Evolutionary conservation across 2,329 filamentous ascomycete species (phyloP).

Genomic region (Lecanosticta acicola): DNA sequence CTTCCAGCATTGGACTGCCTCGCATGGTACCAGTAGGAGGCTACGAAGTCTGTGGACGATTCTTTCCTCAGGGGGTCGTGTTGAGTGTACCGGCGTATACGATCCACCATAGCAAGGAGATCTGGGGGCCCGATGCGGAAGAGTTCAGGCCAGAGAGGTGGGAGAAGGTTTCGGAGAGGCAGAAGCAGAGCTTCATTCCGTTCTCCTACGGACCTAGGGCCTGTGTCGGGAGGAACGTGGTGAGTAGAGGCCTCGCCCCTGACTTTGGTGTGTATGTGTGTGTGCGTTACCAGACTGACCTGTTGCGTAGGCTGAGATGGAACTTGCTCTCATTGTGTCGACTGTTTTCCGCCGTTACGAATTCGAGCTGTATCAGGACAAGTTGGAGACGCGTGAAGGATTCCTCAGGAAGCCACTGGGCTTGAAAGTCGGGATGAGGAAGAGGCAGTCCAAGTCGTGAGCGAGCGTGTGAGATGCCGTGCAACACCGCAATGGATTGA

Average conservation of each 20-base stretch:
- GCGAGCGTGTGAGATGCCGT: no score
- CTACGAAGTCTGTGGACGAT: conserved; percentile 58
- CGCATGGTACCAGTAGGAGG: conserved; percentile 65
- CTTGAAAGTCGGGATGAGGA: conserved; percentile 26
- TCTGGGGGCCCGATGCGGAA: conserved; percentile 39
- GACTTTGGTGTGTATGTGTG: no score
- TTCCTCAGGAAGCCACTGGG: conserved; percentile 33
- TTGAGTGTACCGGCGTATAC: conserved; percentile 39
- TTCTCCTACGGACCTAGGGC: conserved; percentile 40
- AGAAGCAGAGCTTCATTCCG: conserved; percentile 37
- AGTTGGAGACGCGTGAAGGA: conserved; percentile 32
- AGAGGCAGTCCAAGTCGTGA: conserved; percentile 9
- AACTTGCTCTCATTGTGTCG: conserved; percentile 37
- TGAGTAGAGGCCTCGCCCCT: no score
- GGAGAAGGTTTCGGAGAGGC: conserved; percentile 36
- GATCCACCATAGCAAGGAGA: conserved; percentile 37
- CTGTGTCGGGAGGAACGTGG: conserved; percentile 40
- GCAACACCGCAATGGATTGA: no score
- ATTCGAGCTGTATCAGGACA: conserved; percentile 32
- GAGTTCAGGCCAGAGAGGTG: conserved; percentile 38
- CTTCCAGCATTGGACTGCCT: conserved; percentile 78
- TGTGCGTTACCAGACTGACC: no score
- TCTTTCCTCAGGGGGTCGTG: conserved; percentile 54
- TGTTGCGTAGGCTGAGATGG: conserved; percentile 35
- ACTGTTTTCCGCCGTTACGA: conserved; percentile 34